Evolutionary conservation across 73 alveolate species (phyloP), one percentile per base, ranked within the genome.

Genomic region (Stentor roeselii): DNA sequence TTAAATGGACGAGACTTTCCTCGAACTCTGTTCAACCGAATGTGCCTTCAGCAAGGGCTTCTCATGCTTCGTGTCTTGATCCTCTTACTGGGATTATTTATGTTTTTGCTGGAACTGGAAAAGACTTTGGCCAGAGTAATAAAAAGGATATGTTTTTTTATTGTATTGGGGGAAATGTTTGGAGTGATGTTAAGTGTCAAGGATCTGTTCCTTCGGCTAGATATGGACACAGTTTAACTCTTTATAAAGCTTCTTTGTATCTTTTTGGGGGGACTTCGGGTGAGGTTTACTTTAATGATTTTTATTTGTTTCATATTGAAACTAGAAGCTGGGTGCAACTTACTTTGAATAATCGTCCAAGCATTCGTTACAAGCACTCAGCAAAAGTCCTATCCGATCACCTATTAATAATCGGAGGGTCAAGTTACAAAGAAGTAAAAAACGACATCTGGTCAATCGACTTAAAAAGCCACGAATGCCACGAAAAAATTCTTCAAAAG

Each of bases 31-130:
- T 1, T 39, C 67, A 14, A 1, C 74, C 74, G 32, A n/a, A 34
- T 2, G 14, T 39, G 34, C 75, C 84, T 39, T 41, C 84, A n/a
- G 36, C 60, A 76, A 76, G 84, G 39, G 14, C 36, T 30, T 76
- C 74, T 37, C 84, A 76, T 76, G 37, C 82, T 21, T 78, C 84
- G 32, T 78, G 82, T 76, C n/a, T 37, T 76, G 39, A 76, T 37
- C 32, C 14, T 32, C 84, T 21, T 0, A 39, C 84, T 0, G 74
- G 74, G 15, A 21, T 32, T 39, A 76, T 76, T 15, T 34, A 76
- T 76, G 39, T 76, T 39, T 76, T 76, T 76, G 60, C 36, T 15
- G 60, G 60, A 0, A 41, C 82, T 76, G 84, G 84, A 14, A 15
- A 76, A 30, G 78, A 76, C 34, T 67, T 67, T 76, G 84, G 84